Evolutionary conservation across 2,329 filamentous ascomycete genomes (phyloP).

Genomic region (Pyrenophora graminea): DNA sequence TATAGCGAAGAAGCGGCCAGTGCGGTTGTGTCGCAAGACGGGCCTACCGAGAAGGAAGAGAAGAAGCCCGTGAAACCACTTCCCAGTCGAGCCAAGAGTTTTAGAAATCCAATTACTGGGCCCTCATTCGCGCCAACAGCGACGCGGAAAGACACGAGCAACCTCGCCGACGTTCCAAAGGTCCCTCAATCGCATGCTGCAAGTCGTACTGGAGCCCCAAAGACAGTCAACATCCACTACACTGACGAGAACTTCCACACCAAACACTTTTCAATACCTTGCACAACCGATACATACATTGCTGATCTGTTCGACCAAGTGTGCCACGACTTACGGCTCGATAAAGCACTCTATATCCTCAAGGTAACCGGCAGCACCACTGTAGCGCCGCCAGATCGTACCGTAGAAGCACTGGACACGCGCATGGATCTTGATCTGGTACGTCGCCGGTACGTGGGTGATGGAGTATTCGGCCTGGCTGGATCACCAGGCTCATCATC

Average conservation of each 20-base stretch:
- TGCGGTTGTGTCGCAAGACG: constrained; percentile 30
- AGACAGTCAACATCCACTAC: constrained; percentile 73
- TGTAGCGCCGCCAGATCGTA: constrained; percentile 75
- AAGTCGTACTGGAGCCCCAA: constrained; percentile 68
- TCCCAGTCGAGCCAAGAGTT: constrained; percentile 49
- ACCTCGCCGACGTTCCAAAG: constrained; percentile 51
- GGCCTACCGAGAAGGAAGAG: constrained; percentile 23
- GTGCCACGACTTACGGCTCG: constrained; percentile 75
- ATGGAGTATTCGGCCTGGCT: constrained; percentile 69
- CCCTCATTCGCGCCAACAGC: constrained; percentile 54
- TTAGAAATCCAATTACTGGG: constrained; percentile 56
- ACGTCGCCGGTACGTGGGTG: constrained; percentile 74
- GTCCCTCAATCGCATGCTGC: constrained; percentile 50
- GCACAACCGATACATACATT: constrained; percentile 81
- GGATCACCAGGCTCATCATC: constrained; percentile 72
- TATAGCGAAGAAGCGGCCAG: constrained; percentile 60
- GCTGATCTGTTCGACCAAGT: constrained; percentile 79
- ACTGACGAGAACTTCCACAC: constrained; percentile 70
- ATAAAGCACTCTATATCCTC: constrained; percentile 78
- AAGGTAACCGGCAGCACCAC: constrained; percentile 76
- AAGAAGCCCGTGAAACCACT: constrained; percentile 29
- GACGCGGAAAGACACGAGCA: constrained; percentile 52
- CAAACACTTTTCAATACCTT: constrained; percentile 72
- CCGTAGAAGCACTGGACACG: constrained; percentile 76
- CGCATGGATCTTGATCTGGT: constrained; percentile 76